A percentile compares a stretch with the other conserved stretches of the same genome.
These are phyloP conservation scores for Boeremia exigua DNA, from an alignment of 2,329 filamentous ascomycete genomes.

Conservation along the genomic window DNA sequence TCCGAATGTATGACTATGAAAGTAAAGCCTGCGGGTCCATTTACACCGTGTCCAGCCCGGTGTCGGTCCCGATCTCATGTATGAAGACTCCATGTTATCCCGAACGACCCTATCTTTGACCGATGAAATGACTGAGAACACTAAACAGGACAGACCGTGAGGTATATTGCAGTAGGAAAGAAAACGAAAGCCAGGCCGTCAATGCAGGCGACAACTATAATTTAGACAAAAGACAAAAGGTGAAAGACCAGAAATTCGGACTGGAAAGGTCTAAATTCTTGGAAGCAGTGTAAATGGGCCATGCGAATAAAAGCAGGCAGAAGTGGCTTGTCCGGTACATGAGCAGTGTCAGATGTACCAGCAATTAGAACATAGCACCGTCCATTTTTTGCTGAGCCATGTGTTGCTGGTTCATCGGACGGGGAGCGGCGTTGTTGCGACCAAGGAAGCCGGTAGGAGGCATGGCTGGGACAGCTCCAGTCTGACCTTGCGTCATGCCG, in stretches of 20 bases:
- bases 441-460: conserved; percentile 32
- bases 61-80: conserved; percentile 35
- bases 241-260: neutral
- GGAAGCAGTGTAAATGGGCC: neutral
- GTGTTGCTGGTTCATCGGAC: conserved; percentile 30
- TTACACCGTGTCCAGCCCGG: conserved; percentile 40
- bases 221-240: conserved; percentile 18
- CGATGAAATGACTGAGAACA: conserved; percentile 7
- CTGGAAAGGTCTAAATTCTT: neutral
- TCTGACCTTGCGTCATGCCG: conserved; percentile 45
- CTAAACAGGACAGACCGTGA: conserved; percentile 19
- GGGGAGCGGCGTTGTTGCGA: conserved; percentile 41
- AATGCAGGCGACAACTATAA: conserved; percentile 24
- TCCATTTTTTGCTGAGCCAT: conserved; percentile 38
- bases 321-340: neutral
- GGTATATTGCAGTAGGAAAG: conserved; percentile 43
- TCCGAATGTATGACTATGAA: neutral
- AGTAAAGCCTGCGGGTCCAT: conserved; percentile 11
- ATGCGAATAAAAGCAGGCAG: neutral
- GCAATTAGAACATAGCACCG: conserved; percentile 44
- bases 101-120: conserved; percentile 8
- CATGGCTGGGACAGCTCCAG: conserved; percentile 35
- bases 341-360: too few relatives aligned
- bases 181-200: conserved; percentile 22
- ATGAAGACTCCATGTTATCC: conserved; percentile 8